phyloP scores from a whole-genome alignment of 257 asterid species.

The Ligustrum vulgare region DNA sequence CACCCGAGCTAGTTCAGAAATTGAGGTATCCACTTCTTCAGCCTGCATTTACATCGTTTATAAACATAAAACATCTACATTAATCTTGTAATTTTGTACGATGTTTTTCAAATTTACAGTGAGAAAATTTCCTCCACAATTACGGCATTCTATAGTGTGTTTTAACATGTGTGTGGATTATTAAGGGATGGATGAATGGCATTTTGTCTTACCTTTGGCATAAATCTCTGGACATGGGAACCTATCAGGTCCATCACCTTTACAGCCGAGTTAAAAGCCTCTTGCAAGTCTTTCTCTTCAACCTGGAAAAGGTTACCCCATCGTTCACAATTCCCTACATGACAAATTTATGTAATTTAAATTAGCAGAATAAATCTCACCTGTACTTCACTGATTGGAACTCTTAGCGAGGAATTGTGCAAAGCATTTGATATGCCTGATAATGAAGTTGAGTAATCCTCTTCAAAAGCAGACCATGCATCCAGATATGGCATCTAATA shows the following conservation, averaged over 20 bases:
- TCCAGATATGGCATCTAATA: constrained; percentile 67
- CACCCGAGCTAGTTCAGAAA: constrained; percentile 64
- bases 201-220: constrained; percentile 41
- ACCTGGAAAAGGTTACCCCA: constrained; percentile 29
- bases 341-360: background rate
- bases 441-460: constrained; percentile 55
- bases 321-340: constrained; percentile 9
- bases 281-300: constrained; percentile 42
- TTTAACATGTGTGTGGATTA: too few relatives aligned
- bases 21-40: constrained; percentile 57
- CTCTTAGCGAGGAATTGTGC: constrained; percentile 58
- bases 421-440: constrained; percentile 54
- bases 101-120: too few relatives aligned
- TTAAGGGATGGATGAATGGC: background rate
- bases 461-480: constrained; percentile 65
- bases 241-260: constrained; percentile 46
- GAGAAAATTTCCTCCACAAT: background rate
- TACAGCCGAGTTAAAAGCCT: constrained; percentile 51
- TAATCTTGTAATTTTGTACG: too few relatives aligned
- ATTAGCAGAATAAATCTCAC: constrained; percentile 31
- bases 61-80: background rate
- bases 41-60: constrained; percentile 41
- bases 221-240: constrained; percentile 35
- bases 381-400: constrained; percentile 63
- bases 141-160: background rate